Evolutionary conservation across 441 rosid genomes (phyloP), one percentile per base, ranked within the genome.

Genomic region (Omphalea diandra): DNA sequence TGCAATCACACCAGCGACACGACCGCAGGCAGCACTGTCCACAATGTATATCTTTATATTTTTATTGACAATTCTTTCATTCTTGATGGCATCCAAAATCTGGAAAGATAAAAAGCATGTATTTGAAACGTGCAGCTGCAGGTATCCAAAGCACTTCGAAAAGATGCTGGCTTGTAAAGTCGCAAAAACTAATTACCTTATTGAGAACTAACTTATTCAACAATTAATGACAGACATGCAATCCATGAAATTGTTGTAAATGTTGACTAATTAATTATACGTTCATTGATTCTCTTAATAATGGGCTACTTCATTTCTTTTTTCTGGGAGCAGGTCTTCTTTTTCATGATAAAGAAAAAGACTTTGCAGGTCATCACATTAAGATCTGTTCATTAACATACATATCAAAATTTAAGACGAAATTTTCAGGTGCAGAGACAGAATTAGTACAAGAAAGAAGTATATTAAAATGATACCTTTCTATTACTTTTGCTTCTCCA

Each of bases 11-110:
- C 99, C 97, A 22, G 96, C 91, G 75, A 90, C 56, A 54, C 97
- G 95, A 70, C 98, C 97, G 83, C 98, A 93, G 77, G 75, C 93
- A 10, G 97, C 97, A 74, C 93, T 97, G 77, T 95, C 97, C 76
- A 88, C 82, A 77, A 90, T 95, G 88, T 79, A 85, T 86, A 95
- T 89, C 65, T 82, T 84, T 43, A 85, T 32, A 11, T 93, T 95
- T 83, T 88, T 93, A 9, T 83, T 71, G 58, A 89, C 87, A 73
- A 84, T 86, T 76, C 89, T 95, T 78, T 93, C 97, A 15, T 88
- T 86, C 78, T 82, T 88, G 69, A 95, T 93, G 20, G 99, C 97
- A 77, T 88, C 89, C 14, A 75, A 65, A 73, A 93, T 86, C 99
- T 95, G 83, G 24, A 80, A 22, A 68, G 31, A 57, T 54, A 46